Base-by-base conservation (phyloP, 257 asterid species). In the Lithospermum erythrorhizon region DNA sequence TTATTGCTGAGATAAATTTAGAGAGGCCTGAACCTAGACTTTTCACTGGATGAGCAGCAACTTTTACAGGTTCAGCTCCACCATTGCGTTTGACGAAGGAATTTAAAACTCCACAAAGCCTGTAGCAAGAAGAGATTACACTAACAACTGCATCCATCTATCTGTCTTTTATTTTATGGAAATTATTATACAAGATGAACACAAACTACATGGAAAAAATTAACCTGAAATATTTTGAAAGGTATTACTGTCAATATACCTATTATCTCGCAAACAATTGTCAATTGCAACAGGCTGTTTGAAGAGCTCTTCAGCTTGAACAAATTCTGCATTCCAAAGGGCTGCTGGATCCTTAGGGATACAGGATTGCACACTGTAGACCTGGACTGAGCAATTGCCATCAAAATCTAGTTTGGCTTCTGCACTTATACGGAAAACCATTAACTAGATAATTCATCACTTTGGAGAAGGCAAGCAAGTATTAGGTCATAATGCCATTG, bases 271-370 rank as follows among this genome's bases (percentile, higher is more conserved):
- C 69, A 91, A 77, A 75, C 95, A 82, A 72, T 91, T 91, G 64
- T 84, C 94, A 71, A 30, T 77, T 56, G 79, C 29, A 52, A 35
- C 61, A 21, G 90, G 79, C 76, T 86, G 90, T 77, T 76, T 82
- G 62, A 79, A 89, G 56, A 91, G 90, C 72, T 79, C 90, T 75
- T 83, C 87, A 18, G 97, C 86, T 70, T 91, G 98, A 67, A 82
- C 82, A 76, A 81, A 82, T 78, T 91, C 98, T 55, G 82, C 83
- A 79, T 89, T 91, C 95, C 97, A 87, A 60, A 91, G 94, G 61
- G 85, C 83, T 61, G 93, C 95, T 62, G 95, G 83, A 75, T 91
- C 97, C 87, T 88, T 86, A 16, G 98, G 97, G 64, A 89, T 79
- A 75, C 89, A 86, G 55, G 95, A 81, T 71, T 91, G 98, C 67